Evolutionary conservation across 768 basidiomycete species (phyloP).

Genomic region (Pulveroboletus sp.): DNA sequence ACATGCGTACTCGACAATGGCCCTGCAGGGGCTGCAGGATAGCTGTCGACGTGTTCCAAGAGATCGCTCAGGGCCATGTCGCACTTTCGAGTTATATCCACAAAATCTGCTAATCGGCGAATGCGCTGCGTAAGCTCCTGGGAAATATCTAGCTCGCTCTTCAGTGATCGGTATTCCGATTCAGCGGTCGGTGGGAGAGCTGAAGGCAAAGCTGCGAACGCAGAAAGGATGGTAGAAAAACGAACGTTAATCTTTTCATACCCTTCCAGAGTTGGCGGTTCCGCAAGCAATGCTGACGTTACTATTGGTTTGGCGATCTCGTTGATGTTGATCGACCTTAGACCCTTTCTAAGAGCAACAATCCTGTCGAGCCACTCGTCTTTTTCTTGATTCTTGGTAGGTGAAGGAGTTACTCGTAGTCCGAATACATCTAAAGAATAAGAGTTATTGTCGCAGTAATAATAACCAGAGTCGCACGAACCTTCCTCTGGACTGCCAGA

Average conservation of each 20-base stretch:
- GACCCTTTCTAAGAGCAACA: slow-evolving; percentile 49
- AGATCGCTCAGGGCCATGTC: slow-evolving; percentile 81
- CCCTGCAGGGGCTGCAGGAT: slow-evolving; percentile 55
- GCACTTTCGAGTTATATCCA: slow-evolving; percentile 46
- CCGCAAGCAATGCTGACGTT: slow-evolving; percentile 30
- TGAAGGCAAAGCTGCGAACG: slow-evolving; percentile 44
- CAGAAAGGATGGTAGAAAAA: slow-evolving; percentile 42
- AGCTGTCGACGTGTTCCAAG: slow-evolving; percentile 82
- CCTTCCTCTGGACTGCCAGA: slow-evolving; percentile 20
- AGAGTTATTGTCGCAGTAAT: slow-evolving; percentile 3
- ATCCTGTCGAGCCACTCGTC: slow-evolving; percentile 47
- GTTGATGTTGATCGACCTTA: slow-evolving; percentile 59
- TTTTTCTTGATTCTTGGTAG: slow-evolving; percentile 36
- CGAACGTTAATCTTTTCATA: slow-evolving; percentile 43
- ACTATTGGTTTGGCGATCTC: slow-evolving; percentile 43
- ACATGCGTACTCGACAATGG: slow-evolving; percentile 48
- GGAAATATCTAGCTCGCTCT: slow-evolving; percentile 52
- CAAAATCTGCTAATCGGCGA: slow-evolving; percentile 51
- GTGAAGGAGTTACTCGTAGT: slow-evolving; percentile 34
- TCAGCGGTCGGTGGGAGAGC: slow-evolving; percentile 40
- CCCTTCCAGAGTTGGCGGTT: slow-evolving; percentile 50
- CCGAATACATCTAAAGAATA: slow-evolving; percentile 55
- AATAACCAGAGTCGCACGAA: slow-evolving; percentile 8
- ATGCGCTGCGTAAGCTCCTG: slow-evolving; percentile 46
- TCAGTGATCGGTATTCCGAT: slow-evolving; percentile 59